A percentile compares a stretch with the other conserved stretches of the same genome.
These are phyloP conservation scores for Nicotiana benthamiana DNA, from an alignment of 257 asterid genomes.

Conservation along the genomic window DNA sequence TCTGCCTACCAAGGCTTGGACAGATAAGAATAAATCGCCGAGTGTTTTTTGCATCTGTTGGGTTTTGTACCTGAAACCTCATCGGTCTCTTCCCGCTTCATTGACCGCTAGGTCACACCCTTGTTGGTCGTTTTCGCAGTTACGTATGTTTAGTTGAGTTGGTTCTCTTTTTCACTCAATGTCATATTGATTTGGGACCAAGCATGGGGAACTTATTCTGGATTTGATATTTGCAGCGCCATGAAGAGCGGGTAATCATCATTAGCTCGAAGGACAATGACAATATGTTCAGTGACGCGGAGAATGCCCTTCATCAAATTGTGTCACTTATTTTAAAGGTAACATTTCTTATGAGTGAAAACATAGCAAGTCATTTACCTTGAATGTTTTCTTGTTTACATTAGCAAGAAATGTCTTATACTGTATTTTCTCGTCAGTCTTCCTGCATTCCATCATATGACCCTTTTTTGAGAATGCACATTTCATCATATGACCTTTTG, in stretches of 20 bases:
- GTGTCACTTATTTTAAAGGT: conserved; percentile 83
- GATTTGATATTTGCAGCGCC: conserved; percentile 46
- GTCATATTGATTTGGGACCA: neutral
- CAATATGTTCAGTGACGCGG: conserved; percentile 68
- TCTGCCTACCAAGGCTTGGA: too few relatives aligned
- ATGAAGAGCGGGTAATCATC: conserved; percentile 90
- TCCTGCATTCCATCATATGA: neutral
- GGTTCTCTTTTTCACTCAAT: neutral
- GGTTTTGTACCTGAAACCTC: too few relatives aligned
- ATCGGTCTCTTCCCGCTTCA: too few relatives aligned
- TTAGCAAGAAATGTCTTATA: neutral
- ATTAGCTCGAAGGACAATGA: conserved; percentile 83
- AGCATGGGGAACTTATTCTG: neutral
- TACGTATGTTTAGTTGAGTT: too few relatives aligned
- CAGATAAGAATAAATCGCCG: too few relatives aligned
- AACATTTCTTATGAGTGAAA: neutral
- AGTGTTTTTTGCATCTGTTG: too few relatives aligned
- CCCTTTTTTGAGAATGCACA: neutral
- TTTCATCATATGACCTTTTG: neutral
- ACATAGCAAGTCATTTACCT: neutral
- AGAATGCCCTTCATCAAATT: conserved; percentile 90
- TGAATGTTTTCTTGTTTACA: neutral
- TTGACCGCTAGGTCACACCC: too few relatives aligned
- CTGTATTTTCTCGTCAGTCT: neutral
- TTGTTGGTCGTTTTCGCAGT: too few relatives aligned